Conservation (phyloP, 352 stramenopile species). For the Globisporangium nodosum region DNA sequence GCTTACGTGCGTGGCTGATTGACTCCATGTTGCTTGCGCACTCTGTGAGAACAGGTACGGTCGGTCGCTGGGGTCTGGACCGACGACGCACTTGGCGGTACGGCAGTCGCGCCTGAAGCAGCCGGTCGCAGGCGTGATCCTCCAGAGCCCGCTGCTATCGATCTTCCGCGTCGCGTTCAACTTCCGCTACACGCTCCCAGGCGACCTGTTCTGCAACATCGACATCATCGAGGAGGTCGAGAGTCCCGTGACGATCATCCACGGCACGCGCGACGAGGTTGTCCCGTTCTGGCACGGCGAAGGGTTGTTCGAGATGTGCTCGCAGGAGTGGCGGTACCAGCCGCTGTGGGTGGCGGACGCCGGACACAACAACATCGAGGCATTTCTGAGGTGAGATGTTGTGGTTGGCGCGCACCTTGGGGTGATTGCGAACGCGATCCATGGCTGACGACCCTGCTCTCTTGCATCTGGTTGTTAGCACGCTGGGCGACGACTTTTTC, state of each 20-base stretch:
- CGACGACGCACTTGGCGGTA: slow-evolving; percentile 94
- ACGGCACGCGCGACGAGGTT: slow-evolving; percentile 98
- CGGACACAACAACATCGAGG: slow-evolving; percentile 99
- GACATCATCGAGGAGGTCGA: slow-evolving; percentile 87
- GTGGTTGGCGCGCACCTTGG: slow-evolving; percentile 1
- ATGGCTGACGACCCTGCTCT: not conserved
- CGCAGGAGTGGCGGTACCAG: slow-evolving; percentile 92
- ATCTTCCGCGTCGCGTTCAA: slow-evolving; percentile 98
- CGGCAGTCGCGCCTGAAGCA: slow-evolving; percentile 89
- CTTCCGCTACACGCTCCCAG: slow-evolving; percentile 96
- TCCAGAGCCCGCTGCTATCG: slow-evolving; percentile 95
- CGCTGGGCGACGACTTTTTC: slow-evolving; percentile 76
- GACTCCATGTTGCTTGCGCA: not conserved
- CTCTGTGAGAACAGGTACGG: slow-evolving; percentile 56
- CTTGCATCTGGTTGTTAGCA: slow-evolving; percentile 14
- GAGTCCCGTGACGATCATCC: slow-evolving; percentile 97
- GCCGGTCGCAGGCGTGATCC: slow-evolving; percentile 93
- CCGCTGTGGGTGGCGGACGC: slow-evolving; percentile 97
- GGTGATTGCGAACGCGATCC: not conserved
- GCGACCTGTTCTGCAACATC: slow-evolving; percentile 98
- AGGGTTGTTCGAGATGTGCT: slow-evolving; percentile 90
- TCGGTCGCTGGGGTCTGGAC: slow-evolving; percentile 89
- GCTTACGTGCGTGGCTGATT: not conserved
- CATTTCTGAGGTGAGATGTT: slow-evolving; percentile 78
- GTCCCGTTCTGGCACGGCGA: slow-evolving; percentile 98